These are phyloP conservation scores for Stephania yunnanensis DNA, from an alignment of 164 flowering plant species.

Conservation along the genomic window DNA sequence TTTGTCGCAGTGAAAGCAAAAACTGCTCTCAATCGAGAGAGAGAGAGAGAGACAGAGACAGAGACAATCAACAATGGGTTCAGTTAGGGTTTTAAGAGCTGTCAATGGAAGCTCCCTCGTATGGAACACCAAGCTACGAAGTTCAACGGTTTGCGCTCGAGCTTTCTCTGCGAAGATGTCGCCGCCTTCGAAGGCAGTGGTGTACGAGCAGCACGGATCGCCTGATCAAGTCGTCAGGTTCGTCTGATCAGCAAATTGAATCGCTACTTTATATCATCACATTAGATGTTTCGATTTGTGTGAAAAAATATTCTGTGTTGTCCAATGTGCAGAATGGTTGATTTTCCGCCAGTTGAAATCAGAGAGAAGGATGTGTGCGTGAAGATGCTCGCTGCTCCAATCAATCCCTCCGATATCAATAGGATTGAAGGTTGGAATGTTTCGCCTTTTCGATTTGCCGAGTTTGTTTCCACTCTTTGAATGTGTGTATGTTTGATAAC, in stretches of 20 bases:
- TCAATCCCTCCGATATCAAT: conserved; percentile 93
- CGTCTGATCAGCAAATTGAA: not conserved
- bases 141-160: conserved; percentile 20
- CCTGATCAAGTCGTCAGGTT: conserved; percentile 83
- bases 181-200: conserved; percentile 82
- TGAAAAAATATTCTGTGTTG: not conserved
- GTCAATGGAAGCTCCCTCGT: conserved; percentile 8
- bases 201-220: conserved; percentile 76
- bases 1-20: too few species aligned
- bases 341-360: conserved; percentile 66
- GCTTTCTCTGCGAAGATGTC: conserved; percentile 55
- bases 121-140: conserved; percentile 1
- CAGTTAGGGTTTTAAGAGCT: conserved; percentile 18
- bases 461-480: too few species aligned
- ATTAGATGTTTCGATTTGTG: not conserved
- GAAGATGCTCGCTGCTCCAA: conserved; percentile 91
- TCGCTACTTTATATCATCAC: too few species aligned
- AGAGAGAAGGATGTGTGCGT: conserved; percentile 81
- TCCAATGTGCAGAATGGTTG: conserved; percentile 43
- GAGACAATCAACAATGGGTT: conserved; percentile 19
- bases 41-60: conserved; percentile 2
- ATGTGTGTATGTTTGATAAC: too few species aligned
- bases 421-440: conserved; percentile 64
- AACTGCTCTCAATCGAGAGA: not conserved
- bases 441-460: not conserved